These are phyloP conservation scores for Dillenia suffruticosa DNA, from an alignment of 164 flowering plant genomes.

Conservation along the genomic window DNA sequence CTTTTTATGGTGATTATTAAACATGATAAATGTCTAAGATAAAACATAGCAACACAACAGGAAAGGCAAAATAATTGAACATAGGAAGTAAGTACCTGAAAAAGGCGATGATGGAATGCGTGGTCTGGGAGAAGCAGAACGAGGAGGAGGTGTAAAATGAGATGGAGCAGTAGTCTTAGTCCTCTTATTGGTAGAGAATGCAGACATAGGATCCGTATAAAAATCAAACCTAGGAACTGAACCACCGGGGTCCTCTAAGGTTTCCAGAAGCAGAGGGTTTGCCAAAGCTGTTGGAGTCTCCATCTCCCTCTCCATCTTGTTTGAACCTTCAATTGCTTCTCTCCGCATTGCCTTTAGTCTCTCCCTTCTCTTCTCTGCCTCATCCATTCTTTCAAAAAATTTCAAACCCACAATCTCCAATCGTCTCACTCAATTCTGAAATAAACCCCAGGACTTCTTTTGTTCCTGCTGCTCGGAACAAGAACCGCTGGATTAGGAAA, in stretches of 20 bases:
- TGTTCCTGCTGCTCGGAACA: too few species aligned
- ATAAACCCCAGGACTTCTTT: too few species aligned
- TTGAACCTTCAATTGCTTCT: constrained; percentile 38
- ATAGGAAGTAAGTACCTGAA: constrained; percentile 13
- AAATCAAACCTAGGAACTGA: constrained; percentile 58
- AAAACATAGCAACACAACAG: too few species aligned
- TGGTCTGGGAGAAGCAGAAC: constrained; percentile 9
- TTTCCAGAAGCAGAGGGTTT: constrained; percentile 24
- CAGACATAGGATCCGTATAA: constrained; percentile 79
- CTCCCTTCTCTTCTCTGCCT: constrained; percentile 73
- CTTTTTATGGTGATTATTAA: too few species aligned
- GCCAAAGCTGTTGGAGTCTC: constrained; percentile 58
- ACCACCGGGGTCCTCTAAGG: constrained; percentile 10
- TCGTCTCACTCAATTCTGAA: too few species aligned
- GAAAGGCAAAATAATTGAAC: too few species aligned
- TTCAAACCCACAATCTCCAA: too few species aligned
- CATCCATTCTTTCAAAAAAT: constrained; percentile 43
- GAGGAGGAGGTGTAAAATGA: constrained; percentile 19
- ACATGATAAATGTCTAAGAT: too few species aligned
- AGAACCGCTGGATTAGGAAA: too few species aligned
- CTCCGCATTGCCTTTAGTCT: constrained; percentile 71
- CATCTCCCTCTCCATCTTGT: constrained; percentile 2
- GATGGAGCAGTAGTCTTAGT: constrained; percentile 20
- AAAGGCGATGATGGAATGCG: constrained; percentile 12
- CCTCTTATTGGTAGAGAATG: constrained; percentile 50